Evolutionary conservation across 352 stramenopile genomes (phyloP).

Genomic region (Phytophthora pisi): DNA sequence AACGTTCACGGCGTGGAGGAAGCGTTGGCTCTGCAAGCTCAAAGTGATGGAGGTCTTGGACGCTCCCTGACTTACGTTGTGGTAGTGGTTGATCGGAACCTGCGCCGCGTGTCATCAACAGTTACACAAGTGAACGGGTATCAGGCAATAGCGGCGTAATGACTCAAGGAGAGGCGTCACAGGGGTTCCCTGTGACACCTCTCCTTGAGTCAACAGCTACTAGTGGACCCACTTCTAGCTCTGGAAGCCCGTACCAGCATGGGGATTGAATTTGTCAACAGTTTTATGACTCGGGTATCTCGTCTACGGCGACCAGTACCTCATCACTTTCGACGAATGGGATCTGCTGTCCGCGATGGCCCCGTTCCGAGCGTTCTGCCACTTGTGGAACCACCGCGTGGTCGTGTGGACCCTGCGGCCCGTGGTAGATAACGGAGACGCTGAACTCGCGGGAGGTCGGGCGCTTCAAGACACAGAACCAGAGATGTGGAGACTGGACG

Average conservation of each 20-base stretch:
- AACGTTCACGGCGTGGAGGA: not conserved
- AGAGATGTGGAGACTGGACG: no score
- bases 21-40: not conserved
- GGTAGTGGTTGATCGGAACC: not conserved
- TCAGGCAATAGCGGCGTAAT: not conserved
- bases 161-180: no score
- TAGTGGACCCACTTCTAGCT: no score
- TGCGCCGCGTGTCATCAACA: not conserved
- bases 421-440: no score
- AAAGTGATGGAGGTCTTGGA: not conserved
- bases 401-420: slow-evolving; percentile 13
- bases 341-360: slow-evolving; percentile 22
- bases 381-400: slow-evolving; percentile 35
- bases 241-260: no score
- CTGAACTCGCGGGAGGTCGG: no score
- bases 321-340: slow-evolving; percentile 33
- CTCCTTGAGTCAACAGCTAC: no score
- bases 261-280: not conserved
- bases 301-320: slow-evolving; percentile 28
- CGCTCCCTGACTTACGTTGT: not conserved
- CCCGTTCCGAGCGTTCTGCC: slow-evolving; percentile 12
- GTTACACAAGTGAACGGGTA: not conserved
- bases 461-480: no score
- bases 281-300: slow-evolving; percentile 40
- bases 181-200: no score